Evolutionary conservation across 495 filamentous ascomycete genomes (phyloP).

Genomic region (Talaromyces proteolyticus): DNA sequence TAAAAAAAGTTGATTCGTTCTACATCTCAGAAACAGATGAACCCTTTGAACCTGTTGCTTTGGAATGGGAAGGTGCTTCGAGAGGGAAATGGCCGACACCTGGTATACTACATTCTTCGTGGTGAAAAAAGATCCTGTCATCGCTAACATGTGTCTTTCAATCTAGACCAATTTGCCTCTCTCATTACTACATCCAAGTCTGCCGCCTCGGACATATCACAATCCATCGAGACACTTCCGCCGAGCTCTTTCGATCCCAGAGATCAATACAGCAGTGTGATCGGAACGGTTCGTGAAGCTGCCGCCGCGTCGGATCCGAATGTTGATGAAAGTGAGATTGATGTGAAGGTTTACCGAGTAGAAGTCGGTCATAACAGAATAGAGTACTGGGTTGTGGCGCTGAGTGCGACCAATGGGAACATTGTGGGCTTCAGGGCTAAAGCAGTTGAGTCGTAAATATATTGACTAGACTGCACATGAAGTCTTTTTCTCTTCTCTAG

Average conservation of each 20-base stretch:
- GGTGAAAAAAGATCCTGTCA: too few relatives aligned
- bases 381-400: conserved; percentile 74
- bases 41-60: conserved; percentile 68
- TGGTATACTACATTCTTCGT: conserved; percentile 38
- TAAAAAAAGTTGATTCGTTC: conserved; percentile 54
- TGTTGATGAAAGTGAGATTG: conserved; percentile 42
- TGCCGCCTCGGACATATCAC: conserved; percentile 20
- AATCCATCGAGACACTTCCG: conserved; percentile 27
- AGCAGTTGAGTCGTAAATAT: conserved; percentile 66
- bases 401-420: conserved; percentile 45
- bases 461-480: too few relatives aligned
- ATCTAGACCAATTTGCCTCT: conserved; percentile 28
- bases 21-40: conserved; percentile 81
- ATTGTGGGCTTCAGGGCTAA: conserved; percentile 71
- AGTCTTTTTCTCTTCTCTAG: too few relatives aligned
- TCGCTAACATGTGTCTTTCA: not conserved
- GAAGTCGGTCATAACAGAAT: conserved; percentile 49
- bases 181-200: conserved; percentile 24
- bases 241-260: conserved; percentile 34
- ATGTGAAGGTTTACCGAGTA: conserved; percentile 70
- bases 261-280: conserved; percentile 25
- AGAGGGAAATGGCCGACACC: conserved; percentile 53
- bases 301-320: conserved; percentile 20
- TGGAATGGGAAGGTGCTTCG: conserved; percentile 53
- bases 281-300: conserved; percentile 29